A percentile compares a stretch with the other conserved stretches of the same genome.
These are phyloP conservation scores for Syzygium malaccense DNA, from an alignment of 441 rosid species.

Conservation along the genomic window DNA sequence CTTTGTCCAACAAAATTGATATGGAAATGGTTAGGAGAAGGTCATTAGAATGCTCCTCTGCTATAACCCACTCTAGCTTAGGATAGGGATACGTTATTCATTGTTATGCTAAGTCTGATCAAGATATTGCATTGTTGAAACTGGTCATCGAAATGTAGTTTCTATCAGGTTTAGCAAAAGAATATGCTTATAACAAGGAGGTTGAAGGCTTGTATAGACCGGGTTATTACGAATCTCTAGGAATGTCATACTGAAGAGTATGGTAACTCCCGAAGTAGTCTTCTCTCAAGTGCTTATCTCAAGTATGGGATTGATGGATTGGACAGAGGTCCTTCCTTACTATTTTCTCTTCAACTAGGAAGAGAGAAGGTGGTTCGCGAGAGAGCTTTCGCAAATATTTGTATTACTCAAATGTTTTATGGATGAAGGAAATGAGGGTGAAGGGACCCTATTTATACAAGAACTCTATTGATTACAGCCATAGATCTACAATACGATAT, in stretches of 20 bases:
- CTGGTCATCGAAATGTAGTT: slow-evolving; percentile 74
- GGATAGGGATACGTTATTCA: slow-evolving; percentile 62
- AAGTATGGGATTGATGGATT: slow-evolving; percentile 87
- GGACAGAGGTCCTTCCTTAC: slow-evolving; percentile 87
- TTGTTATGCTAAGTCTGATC: slow-evolving; percentile 35
- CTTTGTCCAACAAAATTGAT: background rate
- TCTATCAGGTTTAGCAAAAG: slow-evolving; percentile 60
- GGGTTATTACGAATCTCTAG: slow-evolving; percentile 84
- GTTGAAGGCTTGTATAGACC: slow-evolving; percentile 93
- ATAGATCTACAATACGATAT: too few species aligned
- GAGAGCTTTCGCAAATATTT: too few species aligned
- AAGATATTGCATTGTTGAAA: slow-evolving; percentile 65
- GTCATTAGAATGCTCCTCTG: slow-evolving; percentile 52
- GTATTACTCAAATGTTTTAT: background rate
- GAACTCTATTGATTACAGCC: too few species aligned
- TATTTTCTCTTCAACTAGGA: slow-evolving; percentile 31
- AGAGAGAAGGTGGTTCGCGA: too few species aligned
- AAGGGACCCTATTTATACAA: too few species aligned
- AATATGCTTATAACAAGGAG: slow-evolving; percentile 82
- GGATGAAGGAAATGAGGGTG: background rate
- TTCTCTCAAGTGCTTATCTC: slow-evolving; percentile 25
- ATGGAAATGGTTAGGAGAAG: slow-evolving; percentile 29
- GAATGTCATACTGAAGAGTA: slow-evolving; percentile 70
- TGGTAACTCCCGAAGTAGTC: slow-evolving; percentile 69
- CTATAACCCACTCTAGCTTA: slow-evolving; percentile 81